Conservation (phyloP, 2,329 filamentous ascomycete genomes). For the Cucurbitaria berberidis region DNA sequence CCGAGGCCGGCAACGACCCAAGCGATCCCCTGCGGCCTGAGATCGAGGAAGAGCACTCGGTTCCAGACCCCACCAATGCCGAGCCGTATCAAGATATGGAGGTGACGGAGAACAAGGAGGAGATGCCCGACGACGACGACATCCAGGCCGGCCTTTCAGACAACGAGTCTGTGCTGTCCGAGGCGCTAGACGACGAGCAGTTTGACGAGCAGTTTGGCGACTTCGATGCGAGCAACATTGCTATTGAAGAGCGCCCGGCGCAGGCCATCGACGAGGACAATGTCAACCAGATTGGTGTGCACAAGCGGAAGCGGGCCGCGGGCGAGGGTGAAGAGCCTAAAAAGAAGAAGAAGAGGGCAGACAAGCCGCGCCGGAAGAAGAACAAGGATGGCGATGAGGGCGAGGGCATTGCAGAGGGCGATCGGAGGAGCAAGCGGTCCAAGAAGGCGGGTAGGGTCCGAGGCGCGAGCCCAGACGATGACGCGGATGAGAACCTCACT, state of each 20-base stretch:
- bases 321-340: constrained; percentile 64
- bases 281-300: constrained; percentile 65
- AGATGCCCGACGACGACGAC: constrained; percentile 46
- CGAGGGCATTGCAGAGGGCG: constrained; percentile 60
- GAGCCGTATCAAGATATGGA: constrained; percentile 55
- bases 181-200: constrained; percentile 66
- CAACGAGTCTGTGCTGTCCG: constrained; percentile 67
- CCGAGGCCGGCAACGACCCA: constrained; percentile 56
- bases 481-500: constrained; percentile 78
- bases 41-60: constrained; percentile 57
- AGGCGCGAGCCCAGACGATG: constrained; percentile 58
- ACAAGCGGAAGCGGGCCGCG: constrained; percentile 69
- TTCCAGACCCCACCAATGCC: constrained; percentile 52
- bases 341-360: constrained; percentile 72
- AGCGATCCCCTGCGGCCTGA: constrained; percentile 54
- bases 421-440: constrained; percentile 60
- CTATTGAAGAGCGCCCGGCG: constrained; percentile 65
- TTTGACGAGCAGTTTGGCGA: constrained; percentile 62
- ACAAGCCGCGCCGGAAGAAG: constrained; percentile 60
- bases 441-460: constrained; percentile 47
- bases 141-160: constrained; percentile 58
- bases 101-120: constrained; percentile 48
- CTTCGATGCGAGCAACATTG: constrained; percentile 66
- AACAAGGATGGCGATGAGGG: constrained; percentile 54
- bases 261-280: constrained; percentile 67